phyloP scores from a whole-genome alignment of 2,329 filamentous ascomycete species.

The Xylariaceae sp. region DNA sequence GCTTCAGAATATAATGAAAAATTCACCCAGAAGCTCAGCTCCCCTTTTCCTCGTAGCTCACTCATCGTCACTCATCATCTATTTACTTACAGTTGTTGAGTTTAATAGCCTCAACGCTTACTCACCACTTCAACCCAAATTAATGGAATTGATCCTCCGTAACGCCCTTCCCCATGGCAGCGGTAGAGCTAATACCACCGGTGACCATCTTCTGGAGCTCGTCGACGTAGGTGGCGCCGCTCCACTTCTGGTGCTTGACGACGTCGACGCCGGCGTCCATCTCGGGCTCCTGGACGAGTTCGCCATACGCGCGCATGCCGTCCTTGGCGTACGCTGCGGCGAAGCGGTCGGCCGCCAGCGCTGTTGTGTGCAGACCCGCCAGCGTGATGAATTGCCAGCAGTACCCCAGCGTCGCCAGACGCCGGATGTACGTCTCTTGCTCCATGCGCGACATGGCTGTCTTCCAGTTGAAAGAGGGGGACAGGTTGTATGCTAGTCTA shows the following conservation, averaged over 20 bases:
- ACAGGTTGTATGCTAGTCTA: slow-evolving; percentile 96
- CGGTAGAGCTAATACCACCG: slow-evolving; percentile 88
- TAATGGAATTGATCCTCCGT: slow-evolving; percentile 95
- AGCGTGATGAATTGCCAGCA: slow-evolving; percentile 99
- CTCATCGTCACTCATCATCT: too few species aligned
- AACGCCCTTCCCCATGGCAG: slow-evolving; percentile 96
- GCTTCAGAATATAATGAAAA: slow-evolving; percentile 1
- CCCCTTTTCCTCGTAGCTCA: neutral
- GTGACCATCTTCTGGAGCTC: slow-evolving; percentile 97
- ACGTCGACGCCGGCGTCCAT: slow-evolving; percentile 91
- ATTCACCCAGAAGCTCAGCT: too few species aligned
- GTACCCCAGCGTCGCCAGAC: slow-evolving; percentile 87
- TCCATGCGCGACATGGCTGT: slow-evolving; percentile 88
- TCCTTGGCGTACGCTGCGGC: slow-evolving; percentile 78
- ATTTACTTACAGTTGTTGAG: too few species aligned
- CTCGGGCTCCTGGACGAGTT: slow-evolving; percentile 97
- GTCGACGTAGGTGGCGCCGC: slow-evolving; percentile 91
- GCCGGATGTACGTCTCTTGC: slow-evolving; percentile 96
- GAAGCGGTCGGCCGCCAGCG: slow-evolving; percentile 90
- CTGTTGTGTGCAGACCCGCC: slow-evolving; percentile 93
- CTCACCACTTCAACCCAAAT: neutral
- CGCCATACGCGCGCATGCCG: slow-evolving; percentile 96
- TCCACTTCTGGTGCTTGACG: slow-evolving; percentile 99
- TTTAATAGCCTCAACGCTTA: too few species aligned
- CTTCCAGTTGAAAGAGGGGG: slow-evolving; percentile 99